These are phyloP conservation scores for Pochonia chlamydosporia DNA, from an alignment of 2,329 filamentous ascomycete species.

Conservation along the genomic window DNA sequence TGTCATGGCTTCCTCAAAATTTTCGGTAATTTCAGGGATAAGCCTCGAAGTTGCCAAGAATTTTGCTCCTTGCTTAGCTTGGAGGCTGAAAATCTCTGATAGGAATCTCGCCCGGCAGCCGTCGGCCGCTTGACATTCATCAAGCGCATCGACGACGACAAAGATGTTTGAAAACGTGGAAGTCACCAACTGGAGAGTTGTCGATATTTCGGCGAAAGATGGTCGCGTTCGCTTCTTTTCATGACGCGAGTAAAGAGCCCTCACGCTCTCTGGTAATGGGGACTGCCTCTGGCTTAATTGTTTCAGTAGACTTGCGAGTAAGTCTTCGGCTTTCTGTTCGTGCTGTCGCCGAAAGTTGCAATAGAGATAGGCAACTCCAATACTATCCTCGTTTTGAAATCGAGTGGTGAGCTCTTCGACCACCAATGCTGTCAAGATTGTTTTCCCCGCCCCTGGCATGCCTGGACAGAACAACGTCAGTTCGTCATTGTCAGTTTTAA, in stretches of 20 bases:
- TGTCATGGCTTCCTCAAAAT: not conserved
- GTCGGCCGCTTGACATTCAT: not conserved
- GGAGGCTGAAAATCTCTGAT: not conserved
- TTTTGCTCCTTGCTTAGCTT: not conserved
- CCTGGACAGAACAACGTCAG: conserved; percentile 1
- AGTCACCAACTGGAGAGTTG: not conserved
- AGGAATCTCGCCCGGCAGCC: not conserved
- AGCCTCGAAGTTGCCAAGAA: not conserved
- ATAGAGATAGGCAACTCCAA: not conserved
- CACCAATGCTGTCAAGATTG: not conserved
- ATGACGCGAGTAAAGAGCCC: not conserved
- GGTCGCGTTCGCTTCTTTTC: not conserved
- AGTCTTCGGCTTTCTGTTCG: not conserved
- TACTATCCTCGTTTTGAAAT: not conserved
- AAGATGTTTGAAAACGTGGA: not conserved
- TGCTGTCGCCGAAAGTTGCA: not conserved
- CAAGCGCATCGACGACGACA: conserved; percentile 1
- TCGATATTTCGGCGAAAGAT: not conserved
- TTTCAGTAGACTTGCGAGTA: not conserved
- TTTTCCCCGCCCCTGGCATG: conserved; percentile 1
- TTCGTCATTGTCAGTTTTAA: not conserved
- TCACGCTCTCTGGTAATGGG: not conserved
- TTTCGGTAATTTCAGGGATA: not conserved
- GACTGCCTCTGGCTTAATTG: not conserved
- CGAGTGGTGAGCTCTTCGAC: not conserved